Conservation (phyloP, 495 filamentous ascomycete species). For the Aspergillus ostianus region DNA sequence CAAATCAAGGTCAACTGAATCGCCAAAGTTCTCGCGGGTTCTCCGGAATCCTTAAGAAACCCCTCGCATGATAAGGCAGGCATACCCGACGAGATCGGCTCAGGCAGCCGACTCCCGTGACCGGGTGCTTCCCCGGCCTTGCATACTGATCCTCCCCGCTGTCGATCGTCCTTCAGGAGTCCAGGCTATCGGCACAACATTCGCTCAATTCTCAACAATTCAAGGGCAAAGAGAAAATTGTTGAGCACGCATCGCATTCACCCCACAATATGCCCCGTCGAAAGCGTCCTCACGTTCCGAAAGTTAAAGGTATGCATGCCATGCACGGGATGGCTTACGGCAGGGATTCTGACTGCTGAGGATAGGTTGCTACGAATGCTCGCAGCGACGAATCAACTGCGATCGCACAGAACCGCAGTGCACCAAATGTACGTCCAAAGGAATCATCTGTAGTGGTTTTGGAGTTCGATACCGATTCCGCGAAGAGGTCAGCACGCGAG, state of each 20-base stretch:
- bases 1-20: no score
- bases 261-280: slow-evolving; percentile 4
- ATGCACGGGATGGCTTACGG: background rate
- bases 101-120: background rate
- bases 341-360: background rate
- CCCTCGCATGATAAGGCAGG: no score
- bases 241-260: background rate
- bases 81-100: background rate
- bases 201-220: background rate
- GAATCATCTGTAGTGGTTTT: slow-evolving; percentile 11
- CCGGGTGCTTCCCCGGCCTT: background rate
- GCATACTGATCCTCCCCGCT: no score
- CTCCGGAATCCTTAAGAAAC: background rate
- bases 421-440: slow-evolving; percentile 10
- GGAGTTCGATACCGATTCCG: slow-evolving; percentile 12
- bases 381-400: slow-evolving; percentile 16
- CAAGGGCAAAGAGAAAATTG: no score
- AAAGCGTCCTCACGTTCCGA: slow-evolving; percentile 9
- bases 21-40: background rate
- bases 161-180: no score
- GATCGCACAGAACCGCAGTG: slow-evolving; percentile 11
- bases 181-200: background rate
- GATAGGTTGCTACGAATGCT: slow-evolving; percentile 18
- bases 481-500: background rate
- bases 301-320: slow-evolving; percentile 9